phyloP scores from a whole-genome alignment of 306 rosid genomes.

The Sechiopsis laciniata region DNA sequence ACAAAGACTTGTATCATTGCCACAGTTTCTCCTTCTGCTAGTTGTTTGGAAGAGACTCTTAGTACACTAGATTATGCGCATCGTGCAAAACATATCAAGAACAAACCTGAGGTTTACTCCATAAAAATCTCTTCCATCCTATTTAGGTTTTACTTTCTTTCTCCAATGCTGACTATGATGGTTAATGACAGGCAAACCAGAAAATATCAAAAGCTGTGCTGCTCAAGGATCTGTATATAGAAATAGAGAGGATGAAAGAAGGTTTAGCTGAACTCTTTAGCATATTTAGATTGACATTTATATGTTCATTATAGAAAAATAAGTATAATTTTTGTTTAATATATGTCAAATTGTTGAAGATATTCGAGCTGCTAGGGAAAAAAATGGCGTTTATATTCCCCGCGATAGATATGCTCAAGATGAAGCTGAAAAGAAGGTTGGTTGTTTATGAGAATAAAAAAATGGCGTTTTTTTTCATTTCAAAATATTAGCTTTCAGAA shows the following conservation, averaged over 20 bases:
- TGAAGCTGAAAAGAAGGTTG: slow-evolving; percentile 92
- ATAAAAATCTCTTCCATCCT: slow-evolving; percentile 13
- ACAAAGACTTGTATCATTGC: slow-evolving; percentile 97
- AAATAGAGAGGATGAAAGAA: slow-evolving; percentile 90
- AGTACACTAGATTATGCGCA: slow-evolving; percentile 91
- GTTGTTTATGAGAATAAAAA: neutral
- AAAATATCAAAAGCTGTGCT: slow-evolving; percentile 81
- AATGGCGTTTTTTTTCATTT: neutral
- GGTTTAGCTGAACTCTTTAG: slow-evolving; percentile 36
- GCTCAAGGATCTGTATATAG: slow-evolving; percentile 75
- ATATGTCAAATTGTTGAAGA: slow-evolving; percentile 40
- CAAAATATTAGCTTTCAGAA: neutral
- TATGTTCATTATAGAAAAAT: neutral
- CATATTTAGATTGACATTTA: neutral
- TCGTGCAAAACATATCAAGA: slow-evolving; percentile 87
- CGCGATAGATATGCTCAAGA: slow-evolving; percentile 78
- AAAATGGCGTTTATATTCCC: slow-evolving; percentile 86
- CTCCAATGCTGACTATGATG: slow-evolving; percentile 16
- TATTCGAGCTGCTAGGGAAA: slow-evolving; percentile 91
- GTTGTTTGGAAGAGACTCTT: slow-evolving; percentile 81
- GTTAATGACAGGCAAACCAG: slow-evolving; percentile 68
- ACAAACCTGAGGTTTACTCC: slow-evolving; percentile 82
- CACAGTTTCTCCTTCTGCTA: slow-evolving; percentile 75
- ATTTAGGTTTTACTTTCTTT: slow-evolving; percentile 4
- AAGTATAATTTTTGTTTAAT: slow-evolving; percentile 13